These are phyloP conservation scores for Nothophaeocryptopus gaeumannii DNA, from an alignment of 2,329 filamentous ascomycete species.

Conservation along the genomic window DNA sequence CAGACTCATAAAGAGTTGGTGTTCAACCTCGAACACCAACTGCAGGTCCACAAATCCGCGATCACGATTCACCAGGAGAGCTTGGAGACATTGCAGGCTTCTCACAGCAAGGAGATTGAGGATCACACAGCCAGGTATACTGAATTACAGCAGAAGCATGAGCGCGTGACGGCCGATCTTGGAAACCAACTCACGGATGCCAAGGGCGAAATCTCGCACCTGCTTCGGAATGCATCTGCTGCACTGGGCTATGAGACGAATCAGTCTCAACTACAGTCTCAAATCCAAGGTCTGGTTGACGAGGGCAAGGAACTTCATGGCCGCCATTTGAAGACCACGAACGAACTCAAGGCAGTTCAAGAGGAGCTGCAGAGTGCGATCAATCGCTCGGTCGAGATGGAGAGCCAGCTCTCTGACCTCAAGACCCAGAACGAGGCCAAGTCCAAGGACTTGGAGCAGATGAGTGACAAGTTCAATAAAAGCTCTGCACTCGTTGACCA, in stretches of 20 bases:
- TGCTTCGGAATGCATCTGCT: slow-evolving; percentile 62
- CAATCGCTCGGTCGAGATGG: slow-evolving; percentile 39
- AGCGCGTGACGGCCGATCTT: slow-evolving; percentile 40
- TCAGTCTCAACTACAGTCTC: slow-evolving; percentile 40
- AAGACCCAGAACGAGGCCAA: slow-evolving; percentile 53
- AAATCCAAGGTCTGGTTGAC: slow-evolving; percentile 45
- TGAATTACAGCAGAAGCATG: slow-evolving; percentile 38
- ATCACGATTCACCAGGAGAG: slow-evolving; percentile 55
- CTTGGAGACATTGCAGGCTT: slow-evolving; percentile 52
- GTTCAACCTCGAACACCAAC: slow-evolving; percentile 55
- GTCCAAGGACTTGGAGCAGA: slow-evolving; percentile 55
- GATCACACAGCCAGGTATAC: slow-evolving; percentile 35
- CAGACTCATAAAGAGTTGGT: slow-evolving; percentile 52
- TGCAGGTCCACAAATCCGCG: slow-evolving; percentile 55
- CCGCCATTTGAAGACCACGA: slow-evolving; percentile 43
- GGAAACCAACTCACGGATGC: slow-evolving; percentile 60
- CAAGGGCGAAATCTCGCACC: slow-evolving; percentile 57
- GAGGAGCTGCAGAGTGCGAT: slow-evolving; percentile 43
- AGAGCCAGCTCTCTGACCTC: slow-evolving; percentile 45
- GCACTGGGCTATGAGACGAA: slow-evolving; percentile 63
- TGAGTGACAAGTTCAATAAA: slow-evolving; percentile 73
- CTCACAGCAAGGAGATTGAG: slow-evolving; percentile 57
- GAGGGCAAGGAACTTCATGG: slow-evolving; percentile 45
- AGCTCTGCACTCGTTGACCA: slow-evolving; percentile 90
- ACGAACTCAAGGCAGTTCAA: slow-evolving; percentile 42